These are phyloP conservation scores for Pichia nanzhaoensis DNA, from an alignment of 805 yeast species.

Conservation along the genomic window DNA sequence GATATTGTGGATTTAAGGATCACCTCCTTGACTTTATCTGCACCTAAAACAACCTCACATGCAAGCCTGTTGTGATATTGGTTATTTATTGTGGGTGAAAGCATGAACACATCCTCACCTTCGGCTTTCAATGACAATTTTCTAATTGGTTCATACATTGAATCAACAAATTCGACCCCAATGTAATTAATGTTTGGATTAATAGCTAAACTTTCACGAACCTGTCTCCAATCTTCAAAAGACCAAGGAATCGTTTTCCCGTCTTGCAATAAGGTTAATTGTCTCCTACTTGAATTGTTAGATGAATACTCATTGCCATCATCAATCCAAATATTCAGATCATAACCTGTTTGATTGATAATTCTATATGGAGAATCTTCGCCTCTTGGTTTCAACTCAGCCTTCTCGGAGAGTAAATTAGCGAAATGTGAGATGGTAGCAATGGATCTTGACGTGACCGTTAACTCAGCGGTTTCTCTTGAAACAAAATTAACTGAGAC, in stretches of 20 bases:
- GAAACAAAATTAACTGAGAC: conserved; percentile 66
- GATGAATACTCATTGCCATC: conserved; percentile 19
- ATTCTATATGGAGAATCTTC: conserved; percentile 77
- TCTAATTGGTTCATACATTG: conserved; percentile 47
- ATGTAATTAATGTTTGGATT: conserved; percentile 55
- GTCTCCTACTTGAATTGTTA: conserved; percentile 18
- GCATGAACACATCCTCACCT: conserved; percentile 70
- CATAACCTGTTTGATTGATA: conserved; percentile 77
- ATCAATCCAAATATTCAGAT: conserved; percentile 79
- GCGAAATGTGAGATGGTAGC: conserved; percentile 69
- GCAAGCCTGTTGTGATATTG: conserved; percentile 64
- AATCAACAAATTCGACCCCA: conserved; percentile 53
- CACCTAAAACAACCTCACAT: conserved; percentile 62
- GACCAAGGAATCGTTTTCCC: conserved; percentile 68
- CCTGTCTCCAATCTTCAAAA: conserved; percentile 87
- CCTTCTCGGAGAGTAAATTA: conserved; percentile 46
- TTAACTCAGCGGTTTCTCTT: conserved; percentile 67
- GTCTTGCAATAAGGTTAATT: conserved; percentile 36
- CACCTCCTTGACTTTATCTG: conserved; percentile 73
- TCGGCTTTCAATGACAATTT: conserved; percentile 67
- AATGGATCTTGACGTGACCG: conserved; percentile 75
- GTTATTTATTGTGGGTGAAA: conserved; percentile 47
- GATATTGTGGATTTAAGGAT: conserved; percentile 71
- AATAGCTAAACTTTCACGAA: conserved; percentile 72
- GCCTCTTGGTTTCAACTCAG: conserved; percentile 58